Conservation (phyloP, 1,139 yeast genomes). For the Candida labiduridarum region DNA sequence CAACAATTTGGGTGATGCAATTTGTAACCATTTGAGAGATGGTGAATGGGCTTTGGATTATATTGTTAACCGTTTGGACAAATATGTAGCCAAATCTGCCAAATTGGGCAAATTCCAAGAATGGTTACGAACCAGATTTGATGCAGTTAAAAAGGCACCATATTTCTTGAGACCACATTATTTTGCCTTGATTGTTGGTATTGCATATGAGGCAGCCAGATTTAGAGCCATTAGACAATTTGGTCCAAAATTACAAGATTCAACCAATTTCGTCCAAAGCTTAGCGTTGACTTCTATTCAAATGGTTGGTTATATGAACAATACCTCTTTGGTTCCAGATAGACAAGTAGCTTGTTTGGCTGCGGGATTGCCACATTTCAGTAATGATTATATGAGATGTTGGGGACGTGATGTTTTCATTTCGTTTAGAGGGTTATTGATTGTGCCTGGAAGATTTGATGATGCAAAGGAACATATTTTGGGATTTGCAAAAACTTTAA, state of each 20-base stretch:
- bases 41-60: slow-evolving; percentile 93
- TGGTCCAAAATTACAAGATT: slow-evolving; percentile 53
- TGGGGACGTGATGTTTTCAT: slow-evolving; percentile 98
- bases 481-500: slow-evolving; percentile 87
- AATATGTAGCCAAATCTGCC: slow-evolving; percentile 48
- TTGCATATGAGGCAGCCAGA: slow-evolving; percentile 81
- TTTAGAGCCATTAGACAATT: slow-evolving; percentile 63
- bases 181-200: slow-evolving; percentile 77
- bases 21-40: slow-evolving; percentile 75
- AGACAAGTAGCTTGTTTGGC: slow-evolving; percentile 76
- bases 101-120: slow-evolving; percentile 54
- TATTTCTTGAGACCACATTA: slow-evolving; percentile 83
- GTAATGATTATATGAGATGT: slow-evolving; percentile 89
- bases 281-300: slow-evolving; percentile 84
- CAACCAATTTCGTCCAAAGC: slow-evolving; percentile 76
- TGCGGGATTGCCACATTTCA: slow-evolving; percentile 95
- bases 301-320: slow-evolving; percentile 76
- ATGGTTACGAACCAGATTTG: slow-evolving; percentile 73
- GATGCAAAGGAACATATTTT: slow-evolving; percentile 83
- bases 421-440: slow-evolving; percentile 76
- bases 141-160: slow-evolving; percentile 69
- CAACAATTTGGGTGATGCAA: slow-evolving; percentile 82
- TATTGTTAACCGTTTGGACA: slow-evolving; percentile 60
- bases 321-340: slow-evolving; percentile 74
- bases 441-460: slow-evolving; percentile 75